Base-by-base conservation (phyloP, 768 basidiomycete genomes). In the Kwoniella pini region DNA sequence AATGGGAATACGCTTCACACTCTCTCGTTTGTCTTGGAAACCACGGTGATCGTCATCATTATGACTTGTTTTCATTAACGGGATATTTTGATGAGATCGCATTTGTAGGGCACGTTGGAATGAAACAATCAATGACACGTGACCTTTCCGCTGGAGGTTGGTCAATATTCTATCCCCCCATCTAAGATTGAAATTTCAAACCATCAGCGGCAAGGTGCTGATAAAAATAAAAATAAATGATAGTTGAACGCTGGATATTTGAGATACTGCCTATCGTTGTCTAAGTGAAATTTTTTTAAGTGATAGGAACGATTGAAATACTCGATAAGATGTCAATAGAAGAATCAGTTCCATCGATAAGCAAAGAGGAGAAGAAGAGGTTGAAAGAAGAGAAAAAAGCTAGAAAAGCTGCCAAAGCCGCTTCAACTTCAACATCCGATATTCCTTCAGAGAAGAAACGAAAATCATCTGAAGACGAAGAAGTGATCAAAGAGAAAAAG, bases 401-500 rank as follows among this genome's bases (percentile, higher is more conserved):
- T 27, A 36, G 15, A 17, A 63, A 63, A 42, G 61, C 54, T 44
- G 61, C 48, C 21, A 50, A 50, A 50, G 48, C 43, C 26, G 45
- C 38, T 33, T 17, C 9, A 30, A 24, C 30, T 46, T 38, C 54
- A 28, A 30, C 39, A 27, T 22, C 48, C n/a, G 57, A 43, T 26
- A 30, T 30, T 19, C 17, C 48, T 9, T 28, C 48, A 59, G 63
- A 55, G 30, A 57, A 56, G 67, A 56, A 52, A 61, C 50, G 59
- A 45, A 65, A 65, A 50, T 43, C 51, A 15, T 62, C 40, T 9
- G 62, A 54, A 28, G 48, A 28, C 15, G 57, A 65, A 53, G 70
- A 74, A 42, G 75, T 76, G 63, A 74, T 70, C 57, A 77, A 79
- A 60, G 75, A 75, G 54, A 63, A 68, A 51, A 78, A 79, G 62